phyloP scores from a whole-genome alignment of 73 alveolate species.

The Paraurostyla sp. region DNA sequence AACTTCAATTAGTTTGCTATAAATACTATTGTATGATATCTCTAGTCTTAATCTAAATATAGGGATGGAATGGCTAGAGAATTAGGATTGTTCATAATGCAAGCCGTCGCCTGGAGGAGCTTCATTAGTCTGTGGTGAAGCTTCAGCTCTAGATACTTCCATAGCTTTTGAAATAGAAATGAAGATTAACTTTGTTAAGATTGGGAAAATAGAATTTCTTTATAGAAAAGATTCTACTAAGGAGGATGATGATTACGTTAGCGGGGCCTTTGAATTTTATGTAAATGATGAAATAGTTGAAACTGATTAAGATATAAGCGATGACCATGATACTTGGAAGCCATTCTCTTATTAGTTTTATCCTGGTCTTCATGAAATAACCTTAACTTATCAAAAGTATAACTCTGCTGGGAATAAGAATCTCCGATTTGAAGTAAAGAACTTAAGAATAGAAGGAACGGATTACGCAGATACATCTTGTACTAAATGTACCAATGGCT shows the following conservation, averaged over 20 bases:
- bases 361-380: neutral
- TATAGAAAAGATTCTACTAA: constrained; percentile 25
- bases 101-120: neutral
- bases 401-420: neutral
- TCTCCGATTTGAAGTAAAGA: neutral
- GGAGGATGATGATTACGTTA: constrained; percentile 14
- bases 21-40: neutral
- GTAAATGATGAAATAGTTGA: neutral
- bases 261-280: constrained; percentile 22
- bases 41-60: neutral
- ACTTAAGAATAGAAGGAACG: constrained; percentile 33
- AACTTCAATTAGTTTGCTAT: neutral
- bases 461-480: constrained; percentile 31
- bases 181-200: neutral
- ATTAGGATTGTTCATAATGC: constrained; percentile 34
- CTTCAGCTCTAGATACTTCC: constrained; percentile 12
- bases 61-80: constrained; percentile 33
- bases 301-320: neutral
- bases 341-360: neutral
- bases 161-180: constrained; percentile 33
- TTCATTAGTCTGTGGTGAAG: constrained; percentile 3
- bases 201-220: constrained; percentile 14
- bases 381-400: constrained; percentile 41
- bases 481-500: constrained; percentile 30
- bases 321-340: constrained; percentile 65